Evolutionary conservation across 1,284 basidiomycete species (phyloP), one percentile per base, ranked within the genome.

Genomic region (Leccinum fuscescens): DNA sequence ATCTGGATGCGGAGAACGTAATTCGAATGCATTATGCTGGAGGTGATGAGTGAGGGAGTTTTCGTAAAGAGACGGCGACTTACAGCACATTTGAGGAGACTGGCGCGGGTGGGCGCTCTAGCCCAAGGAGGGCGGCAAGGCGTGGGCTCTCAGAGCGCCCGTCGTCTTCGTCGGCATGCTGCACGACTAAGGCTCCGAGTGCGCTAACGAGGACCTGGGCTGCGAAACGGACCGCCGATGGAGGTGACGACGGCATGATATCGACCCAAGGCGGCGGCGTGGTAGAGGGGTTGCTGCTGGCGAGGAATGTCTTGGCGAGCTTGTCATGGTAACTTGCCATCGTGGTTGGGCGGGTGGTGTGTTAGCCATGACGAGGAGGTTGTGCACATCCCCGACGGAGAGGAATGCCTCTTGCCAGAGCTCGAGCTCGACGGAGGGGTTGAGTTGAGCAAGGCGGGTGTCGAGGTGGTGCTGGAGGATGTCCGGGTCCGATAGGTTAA

Each of bases 311-410:
- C 70, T 92, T 90, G 51, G 95, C 94, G 64, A 98, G 87, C 79
- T 98, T 98, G 77, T 98, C 96, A 79, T 98, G 11, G 31, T 98
- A 99, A 75, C 94, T 95, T 63, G 95, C 95, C 96, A 99, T 98
- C 94, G 98, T 98, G 6, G 89, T 84, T 0, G 94, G 93, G 46
- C 92, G 88, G 6, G 94, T 97, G 97, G 92, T 31, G 29, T 31
- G 29, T 31, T 31, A 31, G 29, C 86, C 85, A 95, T 89, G 27
- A 89, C 93, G 67, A 99, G 86, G 53, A 99, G 84, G 71, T 95
- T 96, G 80, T 99, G 96, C 98, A 31, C 29, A 31, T 31, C 29
- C 29, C 29, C 29, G 4, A 31, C 29, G 29, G 29, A 31, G 29
- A 31, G 31, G 31, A 31, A 31, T 31, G 31, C 31, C 31, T 31